A percentile compares a stretch with the other conserved stretches of the same genome.
Conservation (phyloP, 169 alveolate genomes). For the Cryptosporidium felis region DNA sequence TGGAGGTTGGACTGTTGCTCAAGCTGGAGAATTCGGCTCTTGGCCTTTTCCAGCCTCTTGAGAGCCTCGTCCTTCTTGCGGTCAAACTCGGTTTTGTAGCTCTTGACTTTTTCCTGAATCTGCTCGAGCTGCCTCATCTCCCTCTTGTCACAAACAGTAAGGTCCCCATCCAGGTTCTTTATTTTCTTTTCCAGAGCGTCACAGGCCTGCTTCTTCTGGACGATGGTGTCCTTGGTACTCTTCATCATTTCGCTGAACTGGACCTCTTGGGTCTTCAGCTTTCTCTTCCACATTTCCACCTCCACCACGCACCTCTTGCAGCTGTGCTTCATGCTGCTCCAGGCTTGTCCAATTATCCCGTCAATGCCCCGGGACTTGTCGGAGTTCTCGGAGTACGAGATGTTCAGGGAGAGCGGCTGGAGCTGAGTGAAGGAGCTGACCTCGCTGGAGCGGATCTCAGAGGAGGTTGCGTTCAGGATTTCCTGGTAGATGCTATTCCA, state of each 20-base stretch:
- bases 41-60: slow-evolving; percentile 63
- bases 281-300: slow-evolving; percentile 69
- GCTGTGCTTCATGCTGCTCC: slow-evolving; percentile 69
- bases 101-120: slow-evolving; percentile 60
- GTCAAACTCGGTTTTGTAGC: slow-evolving; percentile 43
- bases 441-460: slow-evolving; percentile 40
- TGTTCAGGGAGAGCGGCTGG: slow-evolving; percentile 12
- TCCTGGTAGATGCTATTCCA: slow-evolving; percentile 60
- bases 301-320: slow-evolving; percentile 65
- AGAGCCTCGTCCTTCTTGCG: slow-evolving; percentile 48
- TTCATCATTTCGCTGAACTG: slow-evolving; percentile 67
- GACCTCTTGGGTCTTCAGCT: slow-evolving; percentile 52
- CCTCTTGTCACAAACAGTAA: slow-evolving; percentile 50
- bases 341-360: slow-evolving; percentile 50
- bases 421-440: slow-evolving; percentile 18
- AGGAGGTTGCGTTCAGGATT: slow-evolving; percentile 32
- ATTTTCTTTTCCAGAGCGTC: slow-evolving; percentile 66
- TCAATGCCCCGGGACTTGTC: slow-evolving; percentile 17
- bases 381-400: slow-evolving; percentile 7
- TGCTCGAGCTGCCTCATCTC: slow-evolving; percentile 69
- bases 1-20: slow-evolving; percentile 37
- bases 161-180: slow-evolving; percentile 61
- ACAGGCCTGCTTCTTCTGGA: slow-evolving; percentile 67
- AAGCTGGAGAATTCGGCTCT: slow-evolving; percentile 23
- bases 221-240: slow-evolving; percentile 62